These are phyloP conservation scores for Mucor racemosus DNA, from an alignment of 371 early-diverging fungal genomes.

Conservation along the genomic window DNA sequence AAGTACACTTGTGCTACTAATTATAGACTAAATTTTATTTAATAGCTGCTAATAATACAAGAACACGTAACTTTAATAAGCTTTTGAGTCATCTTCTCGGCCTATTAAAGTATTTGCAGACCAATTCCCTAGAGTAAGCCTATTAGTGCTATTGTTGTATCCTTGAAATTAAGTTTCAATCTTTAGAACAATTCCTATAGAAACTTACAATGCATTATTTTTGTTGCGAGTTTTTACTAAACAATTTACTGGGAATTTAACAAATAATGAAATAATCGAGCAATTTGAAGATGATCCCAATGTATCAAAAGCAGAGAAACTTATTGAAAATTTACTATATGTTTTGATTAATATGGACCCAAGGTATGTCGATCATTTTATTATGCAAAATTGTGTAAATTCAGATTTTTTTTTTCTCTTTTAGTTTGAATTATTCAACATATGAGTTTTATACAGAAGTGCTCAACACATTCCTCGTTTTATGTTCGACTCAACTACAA, in stretches of 20 bases:
- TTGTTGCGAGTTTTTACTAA: conserved; percentile 68
- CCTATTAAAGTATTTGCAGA: conserved; percentile 58
- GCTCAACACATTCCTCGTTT: conserved; percentile 64
- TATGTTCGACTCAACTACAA: conserved; percentile 72
- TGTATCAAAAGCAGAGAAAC: conserved; percentile 49
- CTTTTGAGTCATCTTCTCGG: conserved; percentile 64
- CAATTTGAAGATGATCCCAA: conserved; percentile 57
- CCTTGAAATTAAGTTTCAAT: background rate
- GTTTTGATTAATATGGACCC: conserved; percentile 67
- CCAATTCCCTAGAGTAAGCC: conserved; percentile 53
- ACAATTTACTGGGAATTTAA: conserved; percentile 69
- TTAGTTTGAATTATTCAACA: conserved; percentile 57
- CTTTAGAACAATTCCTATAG: conserved; percentile 42
- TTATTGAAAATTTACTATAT: conserved; percentile 63
- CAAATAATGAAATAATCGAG: conserved; percentile 58
- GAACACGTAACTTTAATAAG: conserved; percentile 72
- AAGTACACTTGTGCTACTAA: background rate
- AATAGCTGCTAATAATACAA: conserved; percentile 66
- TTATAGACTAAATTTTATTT: background rate
- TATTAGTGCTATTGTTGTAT: background rate
- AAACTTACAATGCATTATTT: conserved; percentile 74
- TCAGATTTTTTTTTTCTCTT: background rate
- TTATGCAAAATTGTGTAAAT: background rate
- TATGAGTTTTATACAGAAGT: conserved; percentile 78
- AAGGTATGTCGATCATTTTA: conserved; percentile 44